phyloP scores from a whole-genome alignment of 805 yeast genomes.

The Metschnikowia picachoensis region DNA sequence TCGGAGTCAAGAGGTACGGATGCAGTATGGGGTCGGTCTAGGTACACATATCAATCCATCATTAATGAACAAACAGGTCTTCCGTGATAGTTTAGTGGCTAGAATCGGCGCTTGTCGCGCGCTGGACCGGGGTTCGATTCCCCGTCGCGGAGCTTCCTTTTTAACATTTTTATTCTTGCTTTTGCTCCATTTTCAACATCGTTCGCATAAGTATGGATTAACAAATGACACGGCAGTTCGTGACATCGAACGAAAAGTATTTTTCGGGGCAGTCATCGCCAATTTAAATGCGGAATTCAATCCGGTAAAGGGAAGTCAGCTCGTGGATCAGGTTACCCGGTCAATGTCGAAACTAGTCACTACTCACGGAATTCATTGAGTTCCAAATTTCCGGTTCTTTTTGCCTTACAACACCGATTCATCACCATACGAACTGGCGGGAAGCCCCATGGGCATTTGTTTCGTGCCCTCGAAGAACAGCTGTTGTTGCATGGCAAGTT shows the following conservation, averaged over 20 bases:
- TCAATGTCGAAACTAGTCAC: slow-evolving; percentile 64
- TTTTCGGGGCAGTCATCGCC: slow-evolving; percentile 83
- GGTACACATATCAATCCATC: no score
- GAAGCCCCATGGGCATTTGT: slow-evolving; percentile 82
- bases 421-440: slow-evolving; percentile 81
- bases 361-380: slow-evolving; percentile 90
- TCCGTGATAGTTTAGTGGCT: no score
- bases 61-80: no score
- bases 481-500: slow-evolving; percentile 62
- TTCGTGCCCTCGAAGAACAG: slow-evolving; percentile 87
- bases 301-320: slow-evolving; percentile 93
- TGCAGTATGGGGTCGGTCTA: no score
- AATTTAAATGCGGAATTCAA: slow-evolving; percentile 89
- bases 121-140: slow-evolving; percentile 24
- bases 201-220: no score
- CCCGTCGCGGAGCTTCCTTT: slow-evolving; percentile 22
- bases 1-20: no score
- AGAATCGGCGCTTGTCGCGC: slow-evolving; percentile 24
- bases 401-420: slow-evolving; percentile 80
- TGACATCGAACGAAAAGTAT: slow-evolving; percentile 50
- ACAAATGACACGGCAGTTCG: slow-evolving; percentile 1
- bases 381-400: slow-evolving; percentile 89
- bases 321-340: slow-evolving; percentile 88
- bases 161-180: not conserved
- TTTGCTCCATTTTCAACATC: not conserved